Conservation (phyloP, 2,329 filamentous ascomycete species). For the Botrytis pseudocinerea region DNA sequence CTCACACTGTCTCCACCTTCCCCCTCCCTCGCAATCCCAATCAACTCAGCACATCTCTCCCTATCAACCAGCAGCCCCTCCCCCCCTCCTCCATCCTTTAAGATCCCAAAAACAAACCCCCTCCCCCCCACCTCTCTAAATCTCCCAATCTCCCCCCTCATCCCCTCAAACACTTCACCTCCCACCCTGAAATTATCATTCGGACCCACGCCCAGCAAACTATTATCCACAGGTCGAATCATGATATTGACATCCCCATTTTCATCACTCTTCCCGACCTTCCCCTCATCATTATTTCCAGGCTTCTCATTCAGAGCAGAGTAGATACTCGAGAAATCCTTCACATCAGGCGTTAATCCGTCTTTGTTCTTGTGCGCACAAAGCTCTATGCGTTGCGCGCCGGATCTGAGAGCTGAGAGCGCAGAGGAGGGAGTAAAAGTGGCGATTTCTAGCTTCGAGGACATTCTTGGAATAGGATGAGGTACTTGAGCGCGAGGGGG, state of each 20-base stretch:
- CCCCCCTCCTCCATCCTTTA: conserved; percentile 34
- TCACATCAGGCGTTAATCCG: conserved; percentile 44
- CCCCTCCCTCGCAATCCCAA: conserved; percentile 36
- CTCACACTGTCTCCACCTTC: conserved; percentile 42
- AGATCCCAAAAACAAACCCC: conserved; percentile 55
- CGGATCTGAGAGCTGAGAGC: conserved; percentile 44
- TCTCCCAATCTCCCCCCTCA: conserved; percentile 45
- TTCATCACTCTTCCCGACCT: accelerated
- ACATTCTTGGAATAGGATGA: neutral
- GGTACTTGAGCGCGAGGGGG: neutral
- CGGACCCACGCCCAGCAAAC: neutral
- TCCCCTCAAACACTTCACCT: conserved; percentile 31
- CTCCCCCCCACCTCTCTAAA: conserved; percentile 43
- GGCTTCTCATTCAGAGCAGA: neutral
- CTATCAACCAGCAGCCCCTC: conserved; percentile 42
- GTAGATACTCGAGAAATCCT: conserved; percentile 27
- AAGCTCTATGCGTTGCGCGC: conserved; percentile 54
- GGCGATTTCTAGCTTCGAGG: conserved; percentile 48
- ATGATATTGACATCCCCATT: conserved; percentile 45
- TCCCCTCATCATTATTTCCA: neutral
- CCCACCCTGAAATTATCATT: neutral
- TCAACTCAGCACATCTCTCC: conserved; percentile 45
- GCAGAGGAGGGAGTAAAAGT: conserved; percentile 50
- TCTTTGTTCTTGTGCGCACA: conserved; percentile 46
- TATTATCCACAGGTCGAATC: conserved; percentile 49